Evolutionary conservation across 2,329 filamentous ascomycete genomes (phyloP), one percentile per base, ranked within the genome.

Genomic region (Zymoseptoria passerinii): DNA sequence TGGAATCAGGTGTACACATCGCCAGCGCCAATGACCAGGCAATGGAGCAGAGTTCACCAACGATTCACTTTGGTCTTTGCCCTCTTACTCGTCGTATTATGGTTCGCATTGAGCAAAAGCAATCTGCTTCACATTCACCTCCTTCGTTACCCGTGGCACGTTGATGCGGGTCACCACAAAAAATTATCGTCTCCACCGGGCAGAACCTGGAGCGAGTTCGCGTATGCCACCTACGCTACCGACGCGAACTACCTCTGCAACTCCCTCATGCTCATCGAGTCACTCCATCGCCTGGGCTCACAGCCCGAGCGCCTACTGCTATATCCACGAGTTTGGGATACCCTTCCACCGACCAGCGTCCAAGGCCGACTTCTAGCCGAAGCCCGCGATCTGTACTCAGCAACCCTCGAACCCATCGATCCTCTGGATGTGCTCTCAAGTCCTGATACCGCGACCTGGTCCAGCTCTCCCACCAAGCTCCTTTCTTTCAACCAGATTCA

Each of bases 401-500:
- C 77, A 23, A 73, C 77, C 58, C 67, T 82, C 48, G 67, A 76
- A 53, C 78, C 80, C 23, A 28, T 52, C 8, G 20, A 28, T 10
- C 13, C n/a, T n/a, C 72, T 80, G 28, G 66, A 74, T 5, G 51
- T 64, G n/a, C 56, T 61, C 18, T 53, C 68, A 58, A 44, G 71
- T 67, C 63, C 68, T 53, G 67, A 66, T 28, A 63, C 71, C 63
- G 76, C 73, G 18, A 83, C 83, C 1, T 87, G 84, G 84, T 80
- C 83, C 55, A 80, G 82, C 29, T 84, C 82, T 2, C 84, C 83
- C 64, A 85, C 83, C 20, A 89, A 89, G 67, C 78, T 88, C 28
- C 78, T 87, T 40, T 83, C 84, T 2, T 88, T 87, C 67, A 84
- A 83, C 61, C 82, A 86, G 56, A 83, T 81, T 0, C 76, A 83